Evolutionary conservation across 2,329 filamentous ascomycete genomes (phyloP).

Genomic region (Fusarium nodosum): DNA sequence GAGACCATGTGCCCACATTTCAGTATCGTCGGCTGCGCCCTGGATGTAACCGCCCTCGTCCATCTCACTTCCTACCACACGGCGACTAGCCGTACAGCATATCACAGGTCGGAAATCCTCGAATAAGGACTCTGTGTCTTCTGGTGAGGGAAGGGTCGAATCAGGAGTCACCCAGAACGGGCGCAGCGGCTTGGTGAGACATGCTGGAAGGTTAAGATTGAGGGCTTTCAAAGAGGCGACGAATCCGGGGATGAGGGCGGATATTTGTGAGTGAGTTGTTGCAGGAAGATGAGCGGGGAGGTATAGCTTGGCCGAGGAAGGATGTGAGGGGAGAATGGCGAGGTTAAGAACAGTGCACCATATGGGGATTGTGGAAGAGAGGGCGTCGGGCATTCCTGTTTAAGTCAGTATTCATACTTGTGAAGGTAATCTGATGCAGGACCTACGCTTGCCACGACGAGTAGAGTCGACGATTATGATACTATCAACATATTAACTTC

Average conservation of each 20-base stretch:
- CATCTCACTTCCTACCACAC: slow-evolving; percentile 75
- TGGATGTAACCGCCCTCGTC: slow-evolving; percentile 83
- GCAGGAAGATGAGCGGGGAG: slow-evolving; percentile 81
- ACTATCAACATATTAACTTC: slow-evolving; percentile 54
- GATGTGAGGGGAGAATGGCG: slow-evolving; percentile 75
- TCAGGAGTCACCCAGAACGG: slow-evolving; percentile 85
- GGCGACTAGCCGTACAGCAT: slow-evolving; percentile 85
- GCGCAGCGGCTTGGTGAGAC: slow-evolving; percentile 78
- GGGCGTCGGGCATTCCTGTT: slow-evolving; percentile 88
- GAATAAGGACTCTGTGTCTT: slow-evolving; percentile 57
- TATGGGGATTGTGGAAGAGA: slow-evolving; percentile 93
- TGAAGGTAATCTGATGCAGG: slow-evolving; percentile 16
- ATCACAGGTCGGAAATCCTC: slow-evolving; percentile 78
- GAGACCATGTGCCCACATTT: slow-evolving; percentile 89
- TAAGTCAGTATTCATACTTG: slow-evolving; percentile 6
- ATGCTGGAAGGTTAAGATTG: slow-evolving; percentile 66
- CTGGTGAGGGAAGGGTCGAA: slow-evolving; percentile 61
- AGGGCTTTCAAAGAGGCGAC: slow-evolving; percentile 67
- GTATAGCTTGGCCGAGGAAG: slow-evolving; percentile 67
- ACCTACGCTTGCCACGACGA: slow-evolving; percentile 83
- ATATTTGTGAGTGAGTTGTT: slow-evolving; percentile 82
- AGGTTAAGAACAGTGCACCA: slow-evolving; percentile 92
- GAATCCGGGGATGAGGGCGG: slow-evolving; percentile 69
- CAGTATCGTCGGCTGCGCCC: slow-evolving; percentile 93
- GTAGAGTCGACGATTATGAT: slow-evolving; percentile 94